Conservation (phyloP, 2,329 filamentous ascomycete species). For the Penicillium sp. region DNA sequence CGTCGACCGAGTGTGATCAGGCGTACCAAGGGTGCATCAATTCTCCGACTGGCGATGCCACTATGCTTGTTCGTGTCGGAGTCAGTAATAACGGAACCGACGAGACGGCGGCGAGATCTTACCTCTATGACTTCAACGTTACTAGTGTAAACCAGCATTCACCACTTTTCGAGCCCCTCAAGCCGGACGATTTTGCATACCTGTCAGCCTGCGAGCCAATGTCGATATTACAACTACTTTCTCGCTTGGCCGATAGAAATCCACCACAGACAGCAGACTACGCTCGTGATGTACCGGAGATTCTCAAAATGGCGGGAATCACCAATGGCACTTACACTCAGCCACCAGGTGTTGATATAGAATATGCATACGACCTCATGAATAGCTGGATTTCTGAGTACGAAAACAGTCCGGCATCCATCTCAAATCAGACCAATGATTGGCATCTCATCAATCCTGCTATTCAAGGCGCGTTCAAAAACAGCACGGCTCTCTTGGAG, state of each 20-base stretch:
- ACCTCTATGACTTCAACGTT: background rate
- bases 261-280: background rate
- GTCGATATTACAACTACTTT: background rate
- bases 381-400: background rate
- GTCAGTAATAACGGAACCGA: constrained; percentile 12
- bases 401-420: background rate
- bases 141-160: constrained; percentile 9
- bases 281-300: background rate
- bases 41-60: constrained; percentile 20
- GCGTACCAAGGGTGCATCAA: constrained; percentile 18
- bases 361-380: background rate
- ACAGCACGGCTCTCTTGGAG: background rate
- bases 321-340: background rate
- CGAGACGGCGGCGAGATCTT: background rate
- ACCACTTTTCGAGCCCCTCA: background rate
- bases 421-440: background rate
- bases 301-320: background rate
- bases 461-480: background rate
- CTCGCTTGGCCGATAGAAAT: background rate
- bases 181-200: background rate
- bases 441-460: background rate
- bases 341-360: background rate
- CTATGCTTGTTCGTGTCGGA: constrained; percentile 15
- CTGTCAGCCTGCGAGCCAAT: background rate
- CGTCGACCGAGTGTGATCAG: constrained; percentile 1